Conservation (phyloP, 192 early-diverging fungal genomes). For the Podila horticola region DNA sequence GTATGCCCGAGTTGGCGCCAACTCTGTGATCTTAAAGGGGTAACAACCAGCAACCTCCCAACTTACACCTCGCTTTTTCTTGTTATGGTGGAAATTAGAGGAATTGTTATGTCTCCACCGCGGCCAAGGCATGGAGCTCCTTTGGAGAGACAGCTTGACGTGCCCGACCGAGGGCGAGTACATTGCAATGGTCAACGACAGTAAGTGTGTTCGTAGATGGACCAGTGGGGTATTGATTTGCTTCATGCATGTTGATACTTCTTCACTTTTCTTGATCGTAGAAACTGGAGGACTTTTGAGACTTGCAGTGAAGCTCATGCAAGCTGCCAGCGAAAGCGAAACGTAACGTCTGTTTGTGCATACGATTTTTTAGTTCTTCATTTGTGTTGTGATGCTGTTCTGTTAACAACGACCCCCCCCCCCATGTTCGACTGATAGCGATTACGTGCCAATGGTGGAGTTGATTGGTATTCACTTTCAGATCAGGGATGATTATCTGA, state of each 20-base stretch:
- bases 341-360: conserved; percentile 17
- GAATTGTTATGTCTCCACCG: conserved; percentile 92
- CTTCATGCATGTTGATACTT: not conserved
- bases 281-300: conserved; percentile 97
- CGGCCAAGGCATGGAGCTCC: conserved; percentile 98
- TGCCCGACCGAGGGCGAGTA: conserved; percentile 96
- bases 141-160: conserved; percentile 90
- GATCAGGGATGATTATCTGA: conserved; percentile 97
- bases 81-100: conserved; percentile 50
- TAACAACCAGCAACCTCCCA: not conserved
- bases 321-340: conserved; percentile 65
- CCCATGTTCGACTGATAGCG: conserved; percentile 47
- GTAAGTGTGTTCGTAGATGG: conserved; percentile 59
- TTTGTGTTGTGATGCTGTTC: not conserved
- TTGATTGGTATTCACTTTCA: conserved; percentile 96
- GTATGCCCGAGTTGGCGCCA: conserved; percentile 14
- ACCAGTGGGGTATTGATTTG: not conserved
- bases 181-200: conserved; percentile 95
- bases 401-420: not conserved
- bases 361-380: not conserved
- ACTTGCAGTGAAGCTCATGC: conserved; percentile 95
- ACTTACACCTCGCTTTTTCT: not conserved
- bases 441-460: conserved; percentile 86
- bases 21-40: not conserved
- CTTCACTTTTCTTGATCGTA: conserved; percentile 25